Base-by-base conservation (phyloP, 768 basidiomycete genomes). In the Punctularia strigosozonata region DNA sequence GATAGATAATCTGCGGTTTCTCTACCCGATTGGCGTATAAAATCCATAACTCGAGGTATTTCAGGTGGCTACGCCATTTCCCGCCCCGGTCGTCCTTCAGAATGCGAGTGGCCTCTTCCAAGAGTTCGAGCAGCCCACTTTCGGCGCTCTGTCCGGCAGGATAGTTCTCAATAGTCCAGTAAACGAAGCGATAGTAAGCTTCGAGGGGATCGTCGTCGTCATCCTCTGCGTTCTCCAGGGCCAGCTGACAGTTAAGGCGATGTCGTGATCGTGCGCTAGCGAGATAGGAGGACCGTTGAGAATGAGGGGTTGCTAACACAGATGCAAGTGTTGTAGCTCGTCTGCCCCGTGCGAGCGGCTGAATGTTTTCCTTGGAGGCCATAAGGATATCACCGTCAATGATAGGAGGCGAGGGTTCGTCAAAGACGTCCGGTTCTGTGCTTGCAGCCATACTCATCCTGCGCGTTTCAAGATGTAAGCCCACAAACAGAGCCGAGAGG, bases 91-190 rank as follows among this genome's bases (percentile, higher is more conserved):
- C 65, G 48, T 81, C 78, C 48, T 89, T 80, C 52, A 98, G 69
- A 6, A 79, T 71, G 23, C 91, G 66, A 1, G 95, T 95, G 13
- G 89, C 86, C 52, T 89, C 85, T 54, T 99, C 95, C 5, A 99
- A 61, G 3, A 98, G 66, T 42, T 94, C 91, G 14, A 98, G 64
- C n/a, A 98, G 69, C 23, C 89, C 86, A 10, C 85, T 89, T 53
- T 90, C 83, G 1, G 80, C 80, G 36, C 80, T 85, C 41, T 86
- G 81, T 4, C 91, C 92, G 43, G 95, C 83, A 0, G 94, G 91
- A 53, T 97, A 94, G 56, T 88, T 90, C 55, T 94, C 89, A 31
- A 91, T 62, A 1, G 86, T 91, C 86, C 92, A 98, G 37, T 83
- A 72, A 37, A 98, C 81, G 47, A 97, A 78, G 43, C 71, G 69